Conservation (phyloP, 2,329 filamentous ascomycete species). For the Colletotrichum filicis region DNA sequence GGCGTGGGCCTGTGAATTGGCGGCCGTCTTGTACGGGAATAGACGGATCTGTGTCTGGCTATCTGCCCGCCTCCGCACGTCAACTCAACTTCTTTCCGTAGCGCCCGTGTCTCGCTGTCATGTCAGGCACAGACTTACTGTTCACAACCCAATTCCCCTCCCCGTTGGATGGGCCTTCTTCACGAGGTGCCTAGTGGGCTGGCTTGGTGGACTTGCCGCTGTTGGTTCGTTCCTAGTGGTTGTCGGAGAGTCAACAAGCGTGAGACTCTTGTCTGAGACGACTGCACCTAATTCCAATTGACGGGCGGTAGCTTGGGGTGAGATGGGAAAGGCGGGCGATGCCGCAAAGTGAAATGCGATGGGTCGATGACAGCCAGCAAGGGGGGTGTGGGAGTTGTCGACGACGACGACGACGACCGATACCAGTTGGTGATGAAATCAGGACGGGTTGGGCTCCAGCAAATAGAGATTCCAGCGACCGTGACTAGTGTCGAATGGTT, state of each 20-base stretch:
- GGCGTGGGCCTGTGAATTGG: neutral
- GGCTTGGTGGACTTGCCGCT: conserved; percentile 1
- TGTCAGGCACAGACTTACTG: conserved; percentile 35
- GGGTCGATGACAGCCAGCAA: neutral
- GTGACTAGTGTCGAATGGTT: conserved; percentile 6
- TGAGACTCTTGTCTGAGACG: conserved; percentile 33
- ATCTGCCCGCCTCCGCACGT: conserved; percentile 27
- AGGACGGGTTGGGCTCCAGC: neutral
- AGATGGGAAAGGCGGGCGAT: neutral
- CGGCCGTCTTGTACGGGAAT: conserved; percentile 32
- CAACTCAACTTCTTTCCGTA: conserved; percentile 29
- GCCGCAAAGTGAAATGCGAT: conserved; percentile 2
- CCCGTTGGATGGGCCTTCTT: conserved; percentile 22
- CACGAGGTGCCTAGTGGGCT: neutral
- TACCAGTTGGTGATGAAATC: neutral
- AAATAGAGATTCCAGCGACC: neutral
- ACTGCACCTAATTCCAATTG: conserved; percentile 10
- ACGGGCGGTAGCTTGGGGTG: neutral
- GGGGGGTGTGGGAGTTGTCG: neutral
- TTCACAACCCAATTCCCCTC: conserved; percentile 11
- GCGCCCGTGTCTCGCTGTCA: conserved; percentile 35
- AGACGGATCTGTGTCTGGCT: conserved; percentile 29
- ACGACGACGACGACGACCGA: neutral
- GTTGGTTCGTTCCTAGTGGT: conserved; percentile 19
- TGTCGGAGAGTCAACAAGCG: conserved; percentile 19